Evolutionary conservation across 176 grass and related monocot genomes (phyloP), one percentile per base, ranked within the genome.

Genomic region (Bothriochloa decipiens): DNA sequence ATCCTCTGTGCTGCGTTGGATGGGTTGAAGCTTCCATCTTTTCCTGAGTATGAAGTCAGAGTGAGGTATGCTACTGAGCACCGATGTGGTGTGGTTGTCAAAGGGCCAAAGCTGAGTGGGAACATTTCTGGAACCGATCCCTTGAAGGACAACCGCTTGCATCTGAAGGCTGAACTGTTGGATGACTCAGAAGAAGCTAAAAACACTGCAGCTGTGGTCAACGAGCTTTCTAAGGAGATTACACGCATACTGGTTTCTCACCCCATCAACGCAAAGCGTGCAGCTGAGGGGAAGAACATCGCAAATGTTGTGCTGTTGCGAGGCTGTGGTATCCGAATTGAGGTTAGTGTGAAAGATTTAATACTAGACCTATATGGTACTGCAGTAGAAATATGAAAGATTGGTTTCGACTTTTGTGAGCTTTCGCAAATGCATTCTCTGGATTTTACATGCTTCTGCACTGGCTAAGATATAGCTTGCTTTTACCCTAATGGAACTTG

Each of bases 101-200:
- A 99, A 91, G 93, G 93, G 23, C 96, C 91, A 61, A 96, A 70
- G 70, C 66, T 99, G 16, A 99, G 93, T 81, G 96, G 96, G 72
- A 96, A 95, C 67, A 99, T 99, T 89, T 99, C 93, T n/a, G 96
- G 96, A 85, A 98, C 96, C 2, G 93, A 98, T 65, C 96, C 91
- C 26, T 75, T 98, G 69, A 98, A 98, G 75, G 93, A 98, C 70
- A 98, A 91, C 42, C 91, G 96, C 14, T 84, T 98, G 87, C 91
- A 92, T 82, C 87, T 98, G 22, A 95, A 91, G 72, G 91, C 96
- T 66, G 84, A 94, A 52, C 84, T 93, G 71, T 61, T 99, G 65
- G 93, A 96, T 82, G 91, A 90, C 45, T 92, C 93, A 18, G 91
- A 89, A 70, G 96, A 96, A 87, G 93, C 93, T 76, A 96, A 99